Conservation (phyloP, 2,329 filamentous ascomycete species). For the Fusarium sp. region DNA sequence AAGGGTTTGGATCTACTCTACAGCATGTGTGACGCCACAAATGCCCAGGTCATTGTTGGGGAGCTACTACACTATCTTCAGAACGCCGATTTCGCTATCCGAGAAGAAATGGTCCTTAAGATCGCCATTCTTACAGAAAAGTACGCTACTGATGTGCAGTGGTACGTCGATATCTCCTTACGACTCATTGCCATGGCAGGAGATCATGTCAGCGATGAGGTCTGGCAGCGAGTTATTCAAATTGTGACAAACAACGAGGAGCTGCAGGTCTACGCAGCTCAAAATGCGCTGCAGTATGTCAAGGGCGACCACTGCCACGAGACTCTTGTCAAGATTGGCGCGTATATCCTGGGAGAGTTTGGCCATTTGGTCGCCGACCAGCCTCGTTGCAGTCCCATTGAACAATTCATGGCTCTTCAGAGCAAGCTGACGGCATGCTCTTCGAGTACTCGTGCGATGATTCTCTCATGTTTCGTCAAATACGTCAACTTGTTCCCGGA, state of each 20-base stretch:
- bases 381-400: constrained; percentile 92
- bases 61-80: constrained; percentile 95
- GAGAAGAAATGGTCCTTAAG: constrained; percentile 99
- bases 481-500: constrained; percentile 98
- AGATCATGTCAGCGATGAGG: constrained; percentile 98
- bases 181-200: constrained; percentile 95
- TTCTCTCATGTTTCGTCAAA: constrained; percentile 95
- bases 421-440: constrained; percentile 91
- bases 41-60: constrained; percentile 91
- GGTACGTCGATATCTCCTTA: constrained; percentile 98
- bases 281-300: constrained; percentile 91
- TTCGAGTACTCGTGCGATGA: constrained; percentile 90
- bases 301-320: constrained; percentile 96
- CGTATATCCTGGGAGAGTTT: constrained; percentile 96
- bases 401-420: constrained; percentile 94
- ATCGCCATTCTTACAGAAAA: constrained; percentile 99
- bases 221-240: constrained; percentile 98
- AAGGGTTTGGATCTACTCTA: constrained; percentile 97
- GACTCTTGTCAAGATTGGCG: constrained; percentile 96
- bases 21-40: constrained; percentile 99
- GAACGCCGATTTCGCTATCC: constrained; percentile 95
- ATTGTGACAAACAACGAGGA: constrained; percentile 99
- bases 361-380: constrained; percentile 96
- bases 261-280: constrained; percentile 94
- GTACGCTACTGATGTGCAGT: constrained; percentile 97